Evolutionary conservation across 345 rosid species (phyloP).

Genomic region (Lepidium didymum): DNA sequence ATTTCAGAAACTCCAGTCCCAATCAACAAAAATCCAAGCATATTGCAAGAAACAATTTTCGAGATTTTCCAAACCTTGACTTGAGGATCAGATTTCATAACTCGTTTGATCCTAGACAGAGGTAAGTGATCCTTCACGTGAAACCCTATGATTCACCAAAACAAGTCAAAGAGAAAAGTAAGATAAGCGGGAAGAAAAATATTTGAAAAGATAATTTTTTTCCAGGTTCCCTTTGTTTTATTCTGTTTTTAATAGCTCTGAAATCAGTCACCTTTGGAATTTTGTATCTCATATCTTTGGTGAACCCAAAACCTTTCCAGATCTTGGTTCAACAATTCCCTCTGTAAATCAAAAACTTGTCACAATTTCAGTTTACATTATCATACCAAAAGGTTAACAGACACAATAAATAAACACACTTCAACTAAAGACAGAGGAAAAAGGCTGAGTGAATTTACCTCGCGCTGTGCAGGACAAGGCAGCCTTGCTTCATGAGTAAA

Average conservation of each 20-base stretch:
- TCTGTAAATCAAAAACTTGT: background rate
- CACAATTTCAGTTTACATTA: background rate
- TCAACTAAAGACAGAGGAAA: too few relatives aligned
- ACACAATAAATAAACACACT: too few relatives aligned
- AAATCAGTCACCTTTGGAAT: background rate
- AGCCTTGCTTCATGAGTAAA: too few relatives aligned
- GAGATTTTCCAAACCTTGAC: background rate
- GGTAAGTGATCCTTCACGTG: background rate
- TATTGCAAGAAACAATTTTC: background rate
- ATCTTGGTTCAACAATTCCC: background rate
- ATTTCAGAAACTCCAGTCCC: background rate
- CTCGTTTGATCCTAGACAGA: background rate
- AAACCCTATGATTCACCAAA: background rate
- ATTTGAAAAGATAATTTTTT: background rate
- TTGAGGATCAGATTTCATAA: slow-evolving; percentile 1
- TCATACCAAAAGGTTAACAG: too few relatives aligned
- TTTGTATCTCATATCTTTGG: background rate
- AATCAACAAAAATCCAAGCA: background rate
- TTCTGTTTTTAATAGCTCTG: background rate
- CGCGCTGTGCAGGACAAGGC: too few relatives aligned
- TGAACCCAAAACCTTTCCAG: background rate
- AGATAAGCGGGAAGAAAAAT: background rate
- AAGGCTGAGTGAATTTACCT: too few relatives aligned
- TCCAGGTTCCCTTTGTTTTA: background rate
- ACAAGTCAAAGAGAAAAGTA: background rate